A percentile compares a stretch with the other conserved stretches of the same genome.
phyloP scores from a whole-genome alignment of 108 stramenopile species.

The Chaetoceros tenuissimus region DNA sequence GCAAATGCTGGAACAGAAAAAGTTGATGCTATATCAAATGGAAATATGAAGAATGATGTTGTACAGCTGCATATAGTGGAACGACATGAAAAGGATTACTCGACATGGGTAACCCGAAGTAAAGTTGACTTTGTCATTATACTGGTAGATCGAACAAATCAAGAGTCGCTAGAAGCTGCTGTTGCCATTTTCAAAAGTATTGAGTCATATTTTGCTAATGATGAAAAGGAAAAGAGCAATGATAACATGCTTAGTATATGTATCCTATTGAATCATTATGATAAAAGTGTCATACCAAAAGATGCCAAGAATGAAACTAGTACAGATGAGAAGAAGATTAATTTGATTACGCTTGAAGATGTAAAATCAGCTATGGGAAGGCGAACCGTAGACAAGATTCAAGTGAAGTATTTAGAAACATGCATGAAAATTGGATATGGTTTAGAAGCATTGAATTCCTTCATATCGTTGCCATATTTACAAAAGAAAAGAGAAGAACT shows the following conservation, averaged over 20 bases:
- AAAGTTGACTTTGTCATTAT: background rate
- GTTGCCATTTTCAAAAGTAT: too few relatives aligned
- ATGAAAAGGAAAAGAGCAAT: background rate
- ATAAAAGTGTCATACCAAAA: background rate
- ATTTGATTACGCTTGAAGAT: background rate
- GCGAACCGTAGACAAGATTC: background rate
- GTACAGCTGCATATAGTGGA: background rate
- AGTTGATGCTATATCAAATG: background rate
- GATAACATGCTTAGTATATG: background rate
- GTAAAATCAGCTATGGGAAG: background rate
- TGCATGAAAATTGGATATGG: background rate
- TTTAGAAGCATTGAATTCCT: background rate
- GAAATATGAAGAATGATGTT: background rate
- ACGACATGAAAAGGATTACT: background rate
- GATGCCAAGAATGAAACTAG: background rate
- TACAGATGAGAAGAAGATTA: background rate
- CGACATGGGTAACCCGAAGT: background rate
- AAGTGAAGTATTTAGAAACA: background rate
- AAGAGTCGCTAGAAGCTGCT: background rate
- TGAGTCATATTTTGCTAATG: background rate
- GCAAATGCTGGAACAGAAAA: background rate
- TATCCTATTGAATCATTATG: background rate
- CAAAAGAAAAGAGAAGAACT: background rate
- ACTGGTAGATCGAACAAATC: background rate
- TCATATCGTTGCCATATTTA: background rate